Conservation (phyloP, 1,284 basidiomycete species). For the Xerocomus nothofagi region DNA sequence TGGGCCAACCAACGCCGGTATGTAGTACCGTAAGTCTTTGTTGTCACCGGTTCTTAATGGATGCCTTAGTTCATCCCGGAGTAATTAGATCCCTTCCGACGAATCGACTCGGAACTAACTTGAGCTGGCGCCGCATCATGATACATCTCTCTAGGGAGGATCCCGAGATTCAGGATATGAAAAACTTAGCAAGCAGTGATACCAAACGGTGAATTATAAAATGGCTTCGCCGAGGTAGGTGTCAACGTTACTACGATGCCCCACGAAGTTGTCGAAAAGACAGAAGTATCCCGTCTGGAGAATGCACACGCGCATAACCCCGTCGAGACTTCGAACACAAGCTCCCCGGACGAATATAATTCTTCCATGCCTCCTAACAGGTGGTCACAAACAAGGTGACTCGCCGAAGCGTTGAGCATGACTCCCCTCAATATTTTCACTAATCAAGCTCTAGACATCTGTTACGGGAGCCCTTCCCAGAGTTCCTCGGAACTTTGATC, state of each 20-base stretch:
- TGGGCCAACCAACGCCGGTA: background rate
- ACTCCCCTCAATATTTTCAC: background rate
- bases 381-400: constrained; percentile 57
- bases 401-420: background rate
- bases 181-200: background rate
- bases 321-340: background rate
- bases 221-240: background rate
- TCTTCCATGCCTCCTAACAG: constrained; percentile 32
- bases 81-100: background rate
- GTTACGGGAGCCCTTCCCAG: constrained; percentile 61
- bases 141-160: background rate
- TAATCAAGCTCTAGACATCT: constrained; percentile 32
- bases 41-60: too few relatives aligned
- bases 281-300: background rate
- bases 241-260: background rate
- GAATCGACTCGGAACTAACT: background rate
- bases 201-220: background rate
- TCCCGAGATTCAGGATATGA: background rate
- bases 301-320: background rate
- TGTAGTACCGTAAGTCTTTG: background rate
- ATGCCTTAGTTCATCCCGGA: too few relatives aligned
- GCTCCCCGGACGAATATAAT: background rate
- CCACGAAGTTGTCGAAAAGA: background rate
- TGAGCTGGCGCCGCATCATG: background rate
- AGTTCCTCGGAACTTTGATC: constrained; percentile 64